Evolutionary conservation across 257 asterid genomes (phyloP).

Genomic region (Gardenia jasminoides): DNA sequence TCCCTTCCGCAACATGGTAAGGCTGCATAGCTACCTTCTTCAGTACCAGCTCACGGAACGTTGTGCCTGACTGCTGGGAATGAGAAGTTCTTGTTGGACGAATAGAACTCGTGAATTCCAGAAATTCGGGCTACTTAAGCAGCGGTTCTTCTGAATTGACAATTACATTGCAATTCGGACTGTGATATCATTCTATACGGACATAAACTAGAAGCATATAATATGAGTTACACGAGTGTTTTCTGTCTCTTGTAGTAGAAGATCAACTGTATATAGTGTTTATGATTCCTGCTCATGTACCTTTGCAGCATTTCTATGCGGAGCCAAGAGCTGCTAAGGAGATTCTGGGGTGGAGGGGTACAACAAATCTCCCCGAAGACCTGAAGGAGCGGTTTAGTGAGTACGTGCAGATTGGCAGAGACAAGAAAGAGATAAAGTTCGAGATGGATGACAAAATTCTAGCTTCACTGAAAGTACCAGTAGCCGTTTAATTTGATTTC

Average conservation of each 20-base stretch:
- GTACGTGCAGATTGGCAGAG: constrained; percentile 90
- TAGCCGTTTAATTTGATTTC: constrained; percentile 47
- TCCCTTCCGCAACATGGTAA: constrained; percentile 95
- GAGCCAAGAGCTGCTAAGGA: constrained; percentile 96
- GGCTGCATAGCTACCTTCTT: neutral
- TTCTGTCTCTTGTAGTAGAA: neutral
- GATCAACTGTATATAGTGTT: neutral
- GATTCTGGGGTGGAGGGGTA: constrained; percentile 75
- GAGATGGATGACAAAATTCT: constrained; percentile 91
- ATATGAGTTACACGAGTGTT: too few species aligned
- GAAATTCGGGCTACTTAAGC: too few species aligned
- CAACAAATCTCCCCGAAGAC: constrained; percentile 75
- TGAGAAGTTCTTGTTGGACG: neutral
- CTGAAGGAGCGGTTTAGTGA: constrained; percentile 80
- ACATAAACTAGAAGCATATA: too few species aligned
- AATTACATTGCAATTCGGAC: neutral
- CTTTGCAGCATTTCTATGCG: constrained; percentile 82
- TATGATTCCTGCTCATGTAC: neutral
- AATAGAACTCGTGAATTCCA: neutral
- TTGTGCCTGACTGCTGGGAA: neutral
- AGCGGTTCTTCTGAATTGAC: too few species aligned
- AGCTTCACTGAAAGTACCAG: constrained; percentile 68
- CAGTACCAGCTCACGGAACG: neutral
- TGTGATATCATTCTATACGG: too few species aligned
- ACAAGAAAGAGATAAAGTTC: constrained; percentile 71